Conservation (phyloP, 148 eudicot species). For the Polygonum maritimum region DNA sequence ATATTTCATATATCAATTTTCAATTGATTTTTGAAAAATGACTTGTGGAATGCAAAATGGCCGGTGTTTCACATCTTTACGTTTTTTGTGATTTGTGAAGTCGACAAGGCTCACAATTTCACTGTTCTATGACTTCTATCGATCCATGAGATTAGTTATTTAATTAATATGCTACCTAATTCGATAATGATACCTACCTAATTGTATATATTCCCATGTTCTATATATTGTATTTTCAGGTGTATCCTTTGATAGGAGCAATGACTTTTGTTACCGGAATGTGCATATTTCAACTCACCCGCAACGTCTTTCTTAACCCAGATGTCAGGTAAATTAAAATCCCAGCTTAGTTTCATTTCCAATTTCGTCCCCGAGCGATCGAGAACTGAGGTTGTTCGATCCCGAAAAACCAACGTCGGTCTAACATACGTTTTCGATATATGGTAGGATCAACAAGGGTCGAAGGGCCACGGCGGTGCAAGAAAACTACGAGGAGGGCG, state of each 20-base stretch:
- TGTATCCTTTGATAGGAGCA: constrained; percentile 81
- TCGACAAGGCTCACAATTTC: neutral
- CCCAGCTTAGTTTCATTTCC: too few relatives aligned
- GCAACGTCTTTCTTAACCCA: constrained; percentile 62
- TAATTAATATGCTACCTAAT: too few relatives aligned
- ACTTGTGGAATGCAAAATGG: too few relatives aligned
- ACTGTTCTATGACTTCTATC: neutral
- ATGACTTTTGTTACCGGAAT: constrained; percentile 72
- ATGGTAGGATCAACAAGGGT: constrained; percentile 47
- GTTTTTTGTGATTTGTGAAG: neutral
- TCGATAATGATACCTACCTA: too few relatives aligned
- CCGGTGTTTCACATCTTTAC: too few relatives aligned
- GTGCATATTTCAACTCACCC: constrained; percentile 70
- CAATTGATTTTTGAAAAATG: too few relatives aligned
- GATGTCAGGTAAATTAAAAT: constrained; percentile 58
- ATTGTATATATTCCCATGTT: neutral
- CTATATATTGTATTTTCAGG: constrained; percentile 25
- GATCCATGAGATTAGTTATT: too few relatives aligned
- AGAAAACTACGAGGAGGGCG: constrained; percentile 70
- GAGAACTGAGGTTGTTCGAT: too few relatives aligned
- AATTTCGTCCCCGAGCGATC: too few relatives aligned
- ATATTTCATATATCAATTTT: too few relatives aligned
- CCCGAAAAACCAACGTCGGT: too few relatives aligned
- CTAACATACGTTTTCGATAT: neutral
- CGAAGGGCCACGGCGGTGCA: constrained; percentile 41